These are phyloP conservation scores for Lentinula guzmanii DNA, from an alignment of 768 basidiomycete species.

Conservation along the genomic window DNA sequence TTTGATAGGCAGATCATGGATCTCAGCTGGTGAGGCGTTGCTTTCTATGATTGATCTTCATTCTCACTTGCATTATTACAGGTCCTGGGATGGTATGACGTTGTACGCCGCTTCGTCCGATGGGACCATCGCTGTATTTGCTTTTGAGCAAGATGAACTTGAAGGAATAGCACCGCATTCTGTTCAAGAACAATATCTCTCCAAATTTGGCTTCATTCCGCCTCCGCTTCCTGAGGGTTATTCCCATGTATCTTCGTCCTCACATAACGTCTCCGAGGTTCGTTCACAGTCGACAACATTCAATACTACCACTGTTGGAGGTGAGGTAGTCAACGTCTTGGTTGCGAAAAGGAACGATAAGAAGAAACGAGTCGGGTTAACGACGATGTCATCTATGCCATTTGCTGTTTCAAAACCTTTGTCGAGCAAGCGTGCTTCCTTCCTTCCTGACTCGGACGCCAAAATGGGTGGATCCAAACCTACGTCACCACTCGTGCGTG, in stretches of 20 bases:
- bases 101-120: slow-evolving; percentile 95
- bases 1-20: slow-evolving; percentile 96
- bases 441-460: slow-evolving; percentile 20
- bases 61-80: slow-evolving; percentile 21
- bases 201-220: slow-evolving; percentile 70
- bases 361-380: slow-evolving; percentile 50
- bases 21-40: slow-evolving; percentile 72
- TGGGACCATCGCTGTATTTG: slow-evolving; percentile 86
- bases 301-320: slow-evolving; percentile 29
- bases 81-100: slow-evolving; percentile 90
- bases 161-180: slow-evolving; percentile 74
- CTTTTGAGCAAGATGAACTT: slow-evolving; percentile 74
- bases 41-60: slow-evolving; percentile 4
- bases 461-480: slow-evolving; percentile 9
- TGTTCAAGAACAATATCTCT: slow-evolving; percentile 74
- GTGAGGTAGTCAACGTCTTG: slow-evolving; percentile 64
- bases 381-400: slow-evolving; percentile 12
- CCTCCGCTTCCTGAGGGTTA: slow-evolving; percentile 68
- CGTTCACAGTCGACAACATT: slow-evolving; percentile 21
- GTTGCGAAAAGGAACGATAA: slow-evolving; percentile 63
- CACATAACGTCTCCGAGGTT: slow-evolving; percentile 13
- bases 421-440: slow-evolving; percentile 29
- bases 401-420: slow-evolving; percentile 17
- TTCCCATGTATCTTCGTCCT: slow-evolving; percentile 41
- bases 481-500: slow-evolving; percentile 18